These are phyloP conservation scores for Teunomyces cretensis DNA, from an alignment of 805 yeast species.

Conservation along the genomic window DNA sequence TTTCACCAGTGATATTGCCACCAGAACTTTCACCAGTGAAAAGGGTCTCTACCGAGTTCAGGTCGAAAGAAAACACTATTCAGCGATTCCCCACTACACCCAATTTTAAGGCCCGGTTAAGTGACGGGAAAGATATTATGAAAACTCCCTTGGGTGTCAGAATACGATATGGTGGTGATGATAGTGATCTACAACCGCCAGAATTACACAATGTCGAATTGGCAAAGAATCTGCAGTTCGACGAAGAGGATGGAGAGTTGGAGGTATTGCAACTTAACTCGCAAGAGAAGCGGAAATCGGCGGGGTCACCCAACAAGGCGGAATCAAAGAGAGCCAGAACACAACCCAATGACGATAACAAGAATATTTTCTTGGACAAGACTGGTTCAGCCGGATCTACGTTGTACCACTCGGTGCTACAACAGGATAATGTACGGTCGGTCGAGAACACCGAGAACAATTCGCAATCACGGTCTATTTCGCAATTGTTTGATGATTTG, in stretches of 20 bases:
- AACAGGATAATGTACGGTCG: conserved; percentile 8
- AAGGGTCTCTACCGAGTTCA: neutral
- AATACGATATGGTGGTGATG: conserved; percentile 23
- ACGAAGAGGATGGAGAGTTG: neutral
- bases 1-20: conserved; percentile 21
- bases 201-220: conserved; percentile 13
- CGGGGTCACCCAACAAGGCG: neutral
- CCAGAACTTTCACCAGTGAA: conserved; percentile 19
- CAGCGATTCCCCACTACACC: conserved; percentile 16
- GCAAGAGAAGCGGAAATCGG: neutral
- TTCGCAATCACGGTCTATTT: conserved; percentile 28
- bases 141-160: conserved; percentile 26
- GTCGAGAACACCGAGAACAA: conserved; percentile 16
- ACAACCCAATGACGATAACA: conserved; percentile 17
- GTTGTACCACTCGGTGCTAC: conserved; percentile 28
- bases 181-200: conserved; percentile 32
- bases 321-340: neutral
- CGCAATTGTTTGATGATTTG: conserved; percentile 34
- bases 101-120: conserved; percentile 13
- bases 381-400: conserved; percentile 28
- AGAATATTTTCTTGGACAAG: conserved; percentile 35
- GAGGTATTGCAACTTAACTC: neutral
- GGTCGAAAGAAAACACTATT: conserved; percentile 13
- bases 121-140: conserved; percentile 19
- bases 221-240: neutral